Conservation (phyloP, 331 rosid genomes). For the Quercus phellos region DNA sequence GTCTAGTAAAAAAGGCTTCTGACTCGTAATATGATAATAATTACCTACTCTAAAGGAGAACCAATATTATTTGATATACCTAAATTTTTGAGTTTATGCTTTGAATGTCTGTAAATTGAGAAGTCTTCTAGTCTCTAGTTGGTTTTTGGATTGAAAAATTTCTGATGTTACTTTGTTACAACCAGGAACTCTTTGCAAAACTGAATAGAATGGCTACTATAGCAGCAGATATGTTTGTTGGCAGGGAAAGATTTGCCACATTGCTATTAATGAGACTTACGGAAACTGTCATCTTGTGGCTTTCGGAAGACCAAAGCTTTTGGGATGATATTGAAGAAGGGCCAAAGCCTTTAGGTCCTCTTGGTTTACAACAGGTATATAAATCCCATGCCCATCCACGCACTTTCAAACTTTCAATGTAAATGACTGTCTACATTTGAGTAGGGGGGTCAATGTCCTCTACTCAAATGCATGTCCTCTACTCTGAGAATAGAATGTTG, state of each 20-base stretch:
- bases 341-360: conserved; percentile 81
- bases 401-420: neutral
- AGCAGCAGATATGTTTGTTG: conserved; percentile 94
- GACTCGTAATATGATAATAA: neutral
- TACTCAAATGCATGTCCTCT: neutral
- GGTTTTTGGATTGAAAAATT: neutral
- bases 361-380: conserved; percentile 86
- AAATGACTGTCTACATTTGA: neutral
- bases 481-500: neutral
- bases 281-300: conserved; percentile 97
- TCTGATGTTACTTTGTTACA: conserved; percentile 19
- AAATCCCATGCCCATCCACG: neutral
- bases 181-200: conserved; percentile 84
- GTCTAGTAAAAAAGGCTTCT: neutral
- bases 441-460: neutral
- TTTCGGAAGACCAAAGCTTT: conserved; percentile 92
- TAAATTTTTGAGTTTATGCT: neutral
- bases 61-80: neutral
- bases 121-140: conserved; percentile 6
- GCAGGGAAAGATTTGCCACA: conserved; percentile 90
- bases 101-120: neutral
- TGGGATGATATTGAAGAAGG: conserved; percentile 99
- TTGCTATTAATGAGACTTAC: conserved; percentile 95
- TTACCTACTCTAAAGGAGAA: neutral
- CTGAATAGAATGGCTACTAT: conserved; percentile 80